A percentile compares a stretch with the other conserved stretches of the same genome.
Evolutionary conservation across 495 filamentous ascomycete species (phyloP).

Genomic region (Bacidia rubella): DNA sequence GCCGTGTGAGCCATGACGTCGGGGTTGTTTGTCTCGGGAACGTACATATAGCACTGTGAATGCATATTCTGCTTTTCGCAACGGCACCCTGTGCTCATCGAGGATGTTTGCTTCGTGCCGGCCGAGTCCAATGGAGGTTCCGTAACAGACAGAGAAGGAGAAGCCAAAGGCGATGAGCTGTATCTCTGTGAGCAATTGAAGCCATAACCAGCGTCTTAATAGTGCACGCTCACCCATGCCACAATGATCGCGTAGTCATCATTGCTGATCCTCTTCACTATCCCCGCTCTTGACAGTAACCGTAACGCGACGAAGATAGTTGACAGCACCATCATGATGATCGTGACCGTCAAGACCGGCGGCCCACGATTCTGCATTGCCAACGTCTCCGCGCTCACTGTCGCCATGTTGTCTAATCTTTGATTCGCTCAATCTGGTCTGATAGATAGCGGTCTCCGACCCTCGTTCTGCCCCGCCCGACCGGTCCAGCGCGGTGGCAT

Average conservation of each 20-base stretch:
- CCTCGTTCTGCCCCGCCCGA: neutral
- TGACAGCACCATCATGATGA: slow-evolving; percentile 50
- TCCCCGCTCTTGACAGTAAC: slow-evolving; percentile 54
- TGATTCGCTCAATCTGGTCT: neutral
- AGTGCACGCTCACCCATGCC: slow-evolving; percentile 52
- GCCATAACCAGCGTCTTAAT: neutral
- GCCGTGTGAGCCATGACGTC: slow-evolving; percentile 12
- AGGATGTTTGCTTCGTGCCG: slow-evolving; percentile 57
- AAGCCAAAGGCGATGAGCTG: slow-evolving; percentile 62
- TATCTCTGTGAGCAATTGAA: neutral
- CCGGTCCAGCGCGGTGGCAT: neutral
- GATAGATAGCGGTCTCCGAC: neutral
- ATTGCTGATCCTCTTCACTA: slow-evolving; percentile 52
- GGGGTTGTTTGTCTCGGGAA: slow-evolving; percentile 10
- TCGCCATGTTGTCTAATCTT: slow-evolving; percentile 5
- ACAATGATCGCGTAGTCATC: slow-evolving; percentile 79
- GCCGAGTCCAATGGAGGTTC: slow-evolving; percentile 56
- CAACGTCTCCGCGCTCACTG: neutral
- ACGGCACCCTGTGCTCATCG: slow-evolving; percentile 25
- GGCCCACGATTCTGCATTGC: slow-evolving; percentile 42
- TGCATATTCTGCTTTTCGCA: slow-evolving; percentile 62
- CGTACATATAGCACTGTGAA: slow-evolving; percentile 75
- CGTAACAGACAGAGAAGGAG: slow-evolving; percentile 62
- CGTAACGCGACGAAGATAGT: slow-evolving; percentile 60
- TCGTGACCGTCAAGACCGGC: slow-evolving; percentile 61